These are phyloP conservation scores for Penicillium sp. DNA, from an alignment of 2,329 filamentous ascomycete genomes.

Conservation along the genomic window DNA sequence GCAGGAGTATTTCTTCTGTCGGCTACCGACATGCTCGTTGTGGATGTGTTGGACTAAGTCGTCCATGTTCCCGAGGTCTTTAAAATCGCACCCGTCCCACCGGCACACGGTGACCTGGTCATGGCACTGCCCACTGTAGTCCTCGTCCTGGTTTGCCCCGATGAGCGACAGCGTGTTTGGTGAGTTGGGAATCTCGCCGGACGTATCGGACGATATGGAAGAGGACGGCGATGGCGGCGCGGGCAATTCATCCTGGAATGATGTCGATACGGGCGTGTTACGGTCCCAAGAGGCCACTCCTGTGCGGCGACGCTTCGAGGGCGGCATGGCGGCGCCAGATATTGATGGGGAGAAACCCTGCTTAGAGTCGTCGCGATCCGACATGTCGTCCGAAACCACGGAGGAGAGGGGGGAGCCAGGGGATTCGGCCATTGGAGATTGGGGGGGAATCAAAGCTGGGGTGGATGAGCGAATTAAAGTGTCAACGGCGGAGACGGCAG, in stretches of 20 bases:
- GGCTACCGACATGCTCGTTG: conserved; percentile 88
- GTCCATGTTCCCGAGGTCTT: conserved; percentile 80
- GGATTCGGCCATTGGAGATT: conserved; percentile 55
- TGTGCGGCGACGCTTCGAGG: conserved; percentile 55
- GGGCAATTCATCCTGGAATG: conserved; percentile 42
- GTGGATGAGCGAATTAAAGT: conserved; percentile 10
- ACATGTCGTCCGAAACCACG: conserved; percentile 66
- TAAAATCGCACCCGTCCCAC: conserved; percentile 75
- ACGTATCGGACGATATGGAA: conserved; percentile 88
- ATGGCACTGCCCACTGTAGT: conserved; percentile 72
- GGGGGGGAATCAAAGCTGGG: not conserved
- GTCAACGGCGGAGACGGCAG: conserved; percentile 10
- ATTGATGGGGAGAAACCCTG: conserved; percentile 54
- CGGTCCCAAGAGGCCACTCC: conserved; percentile 51
- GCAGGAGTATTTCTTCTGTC: conserved; percentile 97
- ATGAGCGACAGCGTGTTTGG: conserved; percentile 57
- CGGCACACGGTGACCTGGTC: conserved; percentile 79
- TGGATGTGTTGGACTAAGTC: conserved; percentile 82
- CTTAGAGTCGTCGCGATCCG: conserved; percentile 59
- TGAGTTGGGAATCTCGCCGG: conserved; percentile 79
- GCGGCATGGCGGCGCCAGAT: conserved; percentile 43
- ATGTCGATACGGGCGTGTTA: conserved; percentile 56
- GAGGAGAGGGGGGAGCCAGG: conserved; percentile 69
- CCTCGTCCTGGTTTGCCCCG: conserved; percentile 52
- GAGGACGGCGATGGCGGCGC: conserved; percentile 58